A percentile compares a stretch with the other conserved stretches of the same genome.
phyloP scores from a whole-genome alignment of 805 yeast genomes.

The Suhomyces sp. region DNA sequence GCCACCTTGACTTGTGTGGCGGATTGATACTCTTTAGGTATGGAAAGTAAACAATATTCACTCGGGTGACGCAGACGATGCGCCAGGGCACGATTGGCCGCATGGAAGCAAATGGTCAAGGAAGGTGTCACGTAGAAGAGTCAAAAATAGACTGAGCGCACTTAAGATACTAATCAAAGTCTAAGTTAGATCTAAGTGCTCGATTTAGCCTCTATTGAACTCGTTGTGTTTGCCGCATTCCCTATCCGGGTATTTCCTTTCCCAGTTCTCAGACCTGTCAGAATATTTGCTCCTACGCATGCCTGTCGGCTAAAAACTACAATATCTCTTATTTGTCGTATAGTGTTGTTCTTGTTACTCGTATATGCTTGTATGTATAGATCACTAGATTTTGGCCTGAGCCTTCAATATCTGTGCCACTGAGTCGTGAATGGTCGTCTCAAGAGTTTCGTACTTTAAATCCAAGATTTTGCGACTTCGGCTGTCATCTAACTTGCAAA shows the following conservation, averaged over 20 bases:
- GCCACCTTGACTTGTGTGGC: constrained; percentile 3
- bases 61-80: neutral
- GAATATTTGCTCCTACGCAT: neutral
- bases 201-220: neutral
- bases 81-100: neutral
- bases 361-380: neutral
- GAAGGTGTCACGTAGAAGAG: neutral
- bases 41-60: neutral
- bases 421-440: constrained; percentile 18
- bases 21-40: neutral
- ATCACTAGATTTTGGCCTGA: neutral
- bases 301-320: neutral
- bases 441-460: constrained; percentile 15
- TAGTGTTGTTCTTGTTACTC: neutral
- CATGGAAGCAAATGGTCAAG: neutral
- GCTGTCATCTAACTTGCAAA: constrained; percentile 12
- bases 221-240: neutral
- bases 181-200: neutral
- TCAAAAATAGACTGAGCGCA: neutral
- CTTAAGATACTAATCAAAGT: neutral
- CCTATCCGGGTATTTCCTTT: neutral
- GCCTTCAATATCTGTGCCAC: constrained; percentile 17
- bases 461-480: constrained; percentile 17
- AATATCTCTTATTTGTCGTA: neutral
- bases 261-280: neutral